These are phyloP conservation scores for Botrytis aclada DNA, from an alignment of 2,329 filamentous ascomycete genomes.

Conservation along the genomic window DNA sequence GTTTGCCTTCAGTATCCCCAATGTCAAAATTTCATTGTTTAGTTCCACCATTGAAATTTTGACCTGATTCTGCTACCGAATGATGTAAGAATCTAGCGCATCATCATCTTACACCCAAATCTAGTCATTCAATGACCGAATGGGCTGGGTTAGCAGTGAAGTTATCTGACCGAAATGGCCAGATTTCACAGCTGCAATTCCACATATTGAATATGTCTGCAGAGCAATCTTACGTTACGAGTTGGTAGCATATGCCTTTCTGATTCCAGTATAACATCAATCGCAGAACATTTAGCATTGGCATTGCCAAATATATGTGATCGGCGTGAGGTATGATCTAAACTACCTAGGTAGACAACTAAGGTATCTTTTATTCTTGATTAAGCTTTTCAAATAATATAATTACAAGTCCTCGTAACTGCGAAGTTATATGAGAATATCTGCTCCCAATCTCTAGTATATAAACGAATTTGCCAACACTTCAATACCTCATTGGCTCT, in stretches of 20 bases:
- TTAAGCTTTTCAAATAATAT: neutral
- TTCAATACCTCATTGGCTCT: slow-evolving; percentile 19
- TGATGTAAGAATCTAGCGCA: no score
- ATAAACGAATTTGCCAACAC: neutral
- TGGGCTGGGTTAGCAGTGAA: no score
- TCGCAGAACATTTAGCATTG: no score
- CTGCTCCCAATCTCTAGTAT: neutral
- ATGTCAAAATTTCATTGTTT: no score
- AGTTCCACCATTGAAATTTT: no score
- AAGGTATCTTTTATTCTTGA: neutral
- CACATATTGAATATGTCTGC: neutral
- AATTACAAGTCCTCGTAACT: slow-evolving; percentile 1
- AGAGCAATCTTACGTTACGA: neutral
- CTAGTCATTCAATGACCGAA: no score
- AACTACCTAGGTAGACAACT: neutral
- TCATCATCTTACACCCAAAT: no score
- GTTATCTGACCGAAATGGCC: no score
- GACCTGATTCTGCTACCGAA: no score
- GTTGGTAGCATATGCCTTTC: neutral
- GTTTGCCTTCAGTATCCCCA: no score
- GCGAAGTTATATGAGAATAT: neutral
- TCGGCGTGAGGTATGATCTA: neutral
- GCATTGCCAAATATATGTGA: neutral
- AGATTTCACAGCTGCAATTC: no score
- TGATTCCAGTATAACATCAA: neutral